A percentile compares a stretch with the other conserved stretches of the same genome.
Evolutionary conservation across 768 basidiomycete genomes (phyloP).

Genomic region (Pleurotus cornucopiae): DNA sequence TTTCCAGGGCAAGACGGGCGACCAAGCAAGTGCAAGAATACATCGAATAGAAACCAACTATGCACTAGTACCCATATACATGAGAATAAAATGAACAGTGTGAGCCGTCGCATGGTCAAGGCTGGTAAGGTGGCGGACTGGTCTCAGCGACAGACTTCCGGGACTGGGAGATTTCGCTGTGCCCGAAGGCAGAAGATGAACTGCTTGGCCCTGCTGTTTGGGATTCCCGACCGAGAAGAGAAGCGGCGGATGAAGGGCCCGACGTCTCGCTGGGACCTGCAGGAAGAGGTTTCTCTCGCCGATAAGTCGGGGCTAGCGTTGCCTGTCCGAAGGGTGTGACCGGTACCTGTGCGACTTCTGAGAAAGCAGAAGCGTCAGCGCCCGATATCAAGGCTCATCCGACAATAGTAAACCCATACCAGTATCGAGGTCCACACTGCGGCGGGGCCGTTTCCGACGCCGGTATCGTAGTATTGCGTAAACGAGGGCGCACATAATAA

Average conservation of each 20-base stretch:
- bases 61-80: too few species aligned
- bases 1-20: too few species aligned
- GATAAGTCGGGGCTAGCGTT: background rate
- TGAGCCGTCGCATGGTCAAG: too few species aligned
- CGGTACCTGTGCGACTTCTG: background rate
- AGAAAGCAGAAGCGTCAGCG: background rate
- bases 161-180: too few species aligned
- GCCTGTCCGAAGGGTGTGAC: background rate
- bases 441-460: background rate
- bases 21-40: too few species aligned
- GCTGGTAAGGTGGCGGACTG: too few species aligned
- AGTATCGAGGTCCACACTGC: background rate
- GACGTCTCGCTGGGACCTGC: background rate
- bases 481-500: background rate
- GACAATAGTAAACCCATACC: background rate
- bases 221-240: background rate
- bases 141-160: too few species aligned
- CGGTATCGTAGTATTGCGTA: background rate
- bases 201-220: background rate
- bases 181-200: too few species aligned
- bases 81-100: too few species aligned
- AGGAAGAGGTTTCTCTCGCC: background rate
- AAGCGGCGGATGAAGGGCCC: background rate
- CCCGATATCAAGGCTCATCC: background rate
- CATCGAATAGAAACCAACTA: too few species aligned